A percentile compares a stretch with the other conserved stretches of the same genome.
Conservation (phyloP, 345 rosid species). For the Murraya koenigii region DNA sequence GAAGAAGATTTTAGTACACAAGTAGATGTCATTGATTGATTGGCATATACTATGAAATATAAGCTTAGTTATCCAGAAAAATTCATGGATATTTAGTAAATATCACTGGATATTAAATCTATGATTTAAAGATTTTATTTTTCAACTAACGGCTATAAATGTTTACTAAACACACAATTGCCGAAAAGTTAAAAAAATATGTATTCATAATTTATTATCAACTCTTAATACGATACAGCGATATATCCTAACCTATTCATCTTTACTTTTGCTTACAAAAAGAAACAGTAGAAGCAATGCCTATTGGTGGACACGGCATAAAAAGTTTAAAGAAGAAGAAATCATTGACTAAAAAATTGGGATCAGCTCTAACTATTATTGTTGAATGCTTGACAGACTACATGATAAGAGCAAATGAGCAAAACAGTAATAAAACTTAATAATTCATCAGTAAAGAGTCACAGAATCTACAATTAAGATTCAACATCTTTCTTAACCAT, state of each 20-base stretch:
- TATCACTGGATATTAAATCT: too few relatives aligned
- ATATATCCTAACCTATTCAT: too few relatives aligned
- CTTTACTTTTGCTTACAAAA: too few relatives aligned
- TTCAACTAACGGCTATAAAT: too few relatives aligned
- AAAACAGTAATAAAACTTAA: neutral
- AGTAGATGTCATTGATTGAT: neutral
- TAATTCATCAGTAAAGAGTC: neutral
- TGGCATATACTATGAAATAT: too few relatives aligned
- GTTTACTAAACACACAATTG: too few relatives aligned
- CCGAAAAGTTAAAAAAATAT: neutral
- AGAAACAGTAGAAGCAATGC: neutral
- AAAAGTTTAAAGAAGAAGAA: too few relatives aligned
- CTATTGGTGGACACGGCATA: neutral
- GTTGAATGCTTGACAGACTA: neutral
- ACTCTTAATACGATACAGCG: too few relatives aligned
- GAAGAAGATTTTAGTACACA: neutral
- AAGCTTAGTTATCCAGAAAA: neutral
- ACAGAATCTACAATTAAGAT: neutral
- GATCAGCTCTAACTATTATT: neutral
- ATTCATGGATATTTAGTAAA: neutral
- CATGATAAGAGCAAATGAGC: neutral
- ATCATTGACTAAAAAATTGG: neutral
- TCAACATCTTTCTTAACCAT: neutral
- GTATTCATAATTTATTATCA: neutral
- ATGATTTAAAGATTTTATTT: too few relatives aligned